A percentile compares a stretch with the other conserved stretches of the same genome.
Evolutionary conservation across 345 rosid species (phyloP).

Genomic region (Erysimum cheiranthoides): DNA sequence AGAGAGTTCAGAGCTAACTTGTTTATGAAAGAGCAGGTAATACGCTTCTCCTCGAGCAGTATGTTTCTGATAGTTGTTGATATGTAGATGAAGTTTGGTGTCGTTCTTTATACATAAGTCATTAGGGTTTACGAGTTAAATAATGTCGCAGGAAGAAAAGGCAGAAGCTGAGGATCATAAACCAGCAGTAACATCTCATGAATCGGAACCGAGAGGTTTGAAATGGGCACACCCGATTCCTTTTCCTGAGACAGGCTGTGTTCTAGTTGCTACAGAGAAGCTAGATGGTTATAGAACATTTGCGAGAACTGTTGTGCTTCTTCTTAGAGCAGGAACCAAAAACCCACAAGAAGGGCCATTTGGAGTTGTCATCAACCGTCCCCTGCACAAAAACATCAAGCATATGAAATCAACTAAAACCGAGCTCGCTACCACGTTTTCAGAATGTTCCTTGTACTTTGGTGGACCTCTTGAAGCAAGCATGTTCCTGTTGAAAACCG

Average conservation of each 20-base stretch:
- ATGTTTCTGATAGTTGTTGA: neutral
- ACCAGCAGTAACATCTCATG: constrained; percentile 51
- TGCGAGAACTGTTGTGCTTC: constrained; percentile 89
- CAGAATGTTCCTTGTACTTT: constrained; percentile 80
- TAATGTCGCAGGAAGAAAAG: constrained; percentile 48
- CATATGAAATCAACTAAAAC: constrained; percentile 76
- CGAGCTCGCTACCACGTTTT: constrained; percentile 79
- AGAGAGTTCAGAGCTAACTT: constrained; percentile 91
- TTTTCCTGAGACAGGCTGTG: constrained; percentile 88
- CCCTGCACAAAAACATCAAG: constrained; percentile 76
- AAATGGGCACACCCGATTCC: constrained; percentile 98
- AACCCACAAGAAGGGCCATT: constrained; percentile 94
- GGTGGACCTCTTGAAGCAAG: constrained; percentile 94
- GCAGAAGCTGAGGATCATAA: constrained; percentile 60
- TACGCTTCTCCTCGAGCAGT: neutral
- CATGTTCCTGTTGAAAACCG: constrained; percentile 72
- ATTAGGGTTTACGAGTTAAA: constrained; percentile 5
- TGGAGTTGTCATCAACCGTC: constrained; percentile 87
- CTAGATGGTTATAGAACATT: constrained; percentile 84
- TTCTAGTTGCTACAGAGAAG: constrained; percentile 95
- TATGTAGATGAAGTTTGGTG: constrained; percentile 17
- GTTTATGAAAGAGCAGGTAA: constrained; percentile 77
- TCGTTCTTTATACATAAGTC: neutral
- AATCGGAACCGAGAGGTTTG: constrained; percentile 57
- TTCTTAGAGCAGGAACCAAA: constrained; percentile 80